A percentile compares a stretch with the other conserved stretches of the same genome.
These are phyloP conservation scores for Boletus rubroflammeus DNA, from an alignment of 768 basidiomycete genomes.

Conservation along the genomic window DNA sequence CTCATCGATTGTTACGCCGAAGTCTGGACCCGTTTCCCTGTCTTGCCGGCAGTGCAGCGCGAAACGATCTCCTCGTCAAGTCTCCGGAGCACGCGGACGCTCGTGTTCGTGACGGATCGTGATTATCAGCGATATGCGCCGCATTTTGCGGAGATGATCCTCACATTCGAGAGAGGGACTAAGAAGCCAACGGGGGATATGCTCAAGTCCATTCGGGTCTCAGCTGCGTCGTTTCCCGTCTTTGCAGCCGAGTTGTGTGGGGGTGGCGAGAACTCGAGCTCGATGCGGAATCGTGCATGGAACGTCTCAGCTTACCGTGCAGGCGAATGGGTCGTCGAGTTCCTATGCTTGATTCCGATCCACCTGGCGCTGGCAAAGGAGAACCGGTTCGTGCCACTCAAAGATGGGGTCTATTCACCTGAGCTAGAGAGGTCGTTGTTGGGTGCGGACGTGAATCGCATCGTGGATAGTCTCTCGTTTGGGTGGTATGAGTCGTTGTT, in stretches of 20 bases:
- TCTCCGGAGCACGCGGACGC: constrained; percentile 30
- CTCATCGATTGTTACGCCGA: constrained; percentile 53
- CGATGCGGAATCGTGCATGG: constrained; percentile 15
- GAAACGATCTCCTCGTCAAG: constrained; percentile 38
- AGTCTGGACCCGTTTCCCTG: constrained; percentile 61
- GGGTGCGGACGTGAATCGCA: constrained; percentile 55
- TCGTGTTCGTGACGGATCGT: constrained; percentile 44
- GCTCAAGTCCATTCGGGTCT: constrained; percentile 38
- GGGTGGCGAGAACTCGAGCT: neutral
- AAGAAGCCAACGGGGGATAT: constrained; percentile 50
- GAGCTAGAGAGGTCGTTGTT: constrained; percentile 50
- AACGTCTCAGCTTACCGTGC: constrained; percentile 39
- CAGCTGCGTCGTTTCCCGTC: constrained; percentile 27
- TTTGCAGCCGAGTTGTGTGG: constrained; percentile 22
- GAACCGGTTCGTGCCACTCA: constrained; percentile 59
- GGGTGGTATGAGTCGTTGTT: constrained; percentile 68
- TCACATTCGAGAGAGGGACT: constrained; percentile 44
- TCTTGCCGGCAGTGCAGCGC: constrained; percentile 48
- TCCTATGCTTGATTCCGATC: constrained; percentile 61
- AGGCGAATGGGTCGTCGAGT: constrained; percentile 61
- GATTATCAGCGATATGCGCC: constrained; percentile 34
- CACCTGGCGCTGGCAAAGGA: constrained; percentile 58
- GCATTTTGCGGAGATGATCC: constrained; percentile 46
- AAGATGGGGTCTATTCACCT: constrained; percentile 51
- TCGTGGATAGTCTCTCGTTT: constrained; percentile 52